phyloP scores from a whole-genome alignment of 768 basidiomycete species.

The Neoboletus magnificus region DNA sequence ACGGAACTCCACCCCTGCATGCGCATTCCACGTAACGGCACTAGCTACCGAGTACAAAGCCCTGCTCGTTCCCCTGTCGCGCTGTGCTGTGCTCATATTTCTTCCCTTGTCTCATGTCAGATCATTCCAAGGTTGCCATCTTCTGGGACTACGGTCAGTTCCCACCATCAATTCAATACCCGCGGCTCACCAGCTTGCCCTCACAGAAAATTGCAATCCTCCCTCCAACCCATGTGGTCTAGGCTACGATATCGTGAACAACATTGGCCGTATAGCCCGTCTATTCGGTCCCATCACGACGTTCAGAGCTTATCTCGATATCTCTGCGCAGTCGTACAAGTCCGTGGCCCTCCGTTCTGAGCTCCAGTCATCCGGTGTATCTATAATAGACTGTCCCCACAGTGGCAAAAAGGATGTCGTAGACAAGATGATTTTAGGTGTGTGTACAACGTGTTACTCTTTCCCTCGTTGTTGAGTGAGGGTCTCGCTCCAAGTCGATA shows the following conservation, averaged over 20 bases:
- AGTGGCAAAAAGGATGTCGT: constrained; percentile 36
- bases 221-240: constrained; percentile 33
- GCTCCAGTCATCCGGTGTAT: constrained; percentile 44
- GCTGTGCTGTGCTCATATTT: constrained; percentile 8
- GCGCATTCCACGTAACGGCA: constrained; percentile 10
- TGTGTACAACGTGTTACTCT: constrained; percentile 3
- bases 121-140: constrained; percentile 39
- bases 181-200: constrained; percentile 3
- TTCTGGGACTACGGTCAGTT: constrained; percentile 38
- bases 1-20: constrained; percentile 12
- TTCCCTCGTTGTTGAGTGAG: constrained; percentile 1
- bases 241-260: constrained; percentile 41
- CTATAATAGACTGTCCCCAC: constrained; percentile 37
- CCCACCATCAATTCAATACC: neutral
- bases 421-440: constrained; percentile 48
- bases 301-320: constrained; percentile 55
- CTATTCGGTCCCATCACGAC: constrained; percentile 44
- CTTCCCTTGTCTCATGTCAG: constrained; percentile 30
- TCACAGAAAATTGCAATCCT: constrained; percentile 31
- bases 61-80: neutral
- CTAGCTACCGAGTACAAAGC: constrained; percentile 23
- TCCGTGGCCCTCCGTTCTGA: constrained; percentile 37
- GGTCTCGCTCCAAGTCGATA: constrained; percentile 48
- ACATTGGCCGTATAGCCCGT: constrained; percentile 44
- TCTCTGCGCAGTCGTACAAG: constrained; percentile 38